A percentile compares a stretch with the other conserved stretches of the same genome.
Evolutionary conservation across 768 basidiomycete genomes (phyloP).

Genomic region (Tulasnella sp.): DNA sequence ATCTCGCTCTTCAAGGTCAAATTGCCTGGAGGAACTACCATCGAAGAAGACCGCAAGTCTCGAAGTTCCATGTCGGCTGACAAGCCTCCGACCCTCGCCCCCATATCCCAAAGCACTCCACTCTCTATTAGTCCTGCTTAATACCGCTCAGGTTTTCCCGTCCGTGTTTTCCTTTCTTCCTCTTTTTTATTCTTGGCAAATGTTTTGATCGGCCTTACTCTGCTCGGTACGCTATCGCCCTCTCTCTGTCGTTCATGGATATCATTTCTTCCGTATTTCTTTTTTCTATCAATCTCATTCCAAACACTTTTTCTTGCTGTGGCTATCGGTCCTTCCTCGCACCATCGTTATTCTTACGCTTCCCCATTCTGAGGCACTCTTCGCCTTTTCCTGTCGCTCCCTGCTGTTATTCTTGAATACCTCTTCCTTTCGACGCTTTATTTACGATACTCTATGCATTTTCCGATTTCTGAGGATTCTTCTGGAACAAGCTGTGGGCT

Average conservation of each 20-base stretch:
- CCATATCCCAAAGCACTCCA: not conserved
- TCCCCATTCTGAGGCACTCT: not conserved
- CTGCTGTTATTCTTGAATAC: not conserved
- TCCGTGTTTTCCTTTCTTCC: not conserved
- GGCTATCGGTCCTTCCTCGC: not conserved
- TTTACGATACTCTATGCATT: not conserved
- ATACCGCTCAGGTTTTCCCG: not conserved
- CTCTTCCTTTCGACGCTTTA: not conserved
- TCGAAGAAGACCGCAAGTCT: not conserved
- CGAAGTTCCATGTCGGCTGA: not conserved
- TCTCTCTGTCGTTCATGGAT: not conserved
- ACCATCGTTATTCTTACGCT: not conserved
- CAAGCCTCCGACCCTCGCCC: conserved; percentile 7
- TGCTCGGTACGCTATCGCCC: not conserved
- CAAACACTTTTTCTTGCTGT: not conserved
- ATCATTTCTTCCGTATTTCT: not conserved
- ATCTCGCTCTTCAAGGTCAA: conserved; percentile 13
- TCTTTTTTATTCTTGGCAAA: not conserved
- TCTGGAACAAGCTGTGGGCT: not conserved
- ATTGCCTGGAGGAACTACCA: not conserved
- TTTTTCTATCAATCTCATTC: not conserved
- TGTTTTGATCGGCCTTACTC: not conserved
- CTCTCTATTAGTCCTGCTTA: conserved; percentile 4
- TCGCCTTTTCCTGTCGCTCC: not conserved
- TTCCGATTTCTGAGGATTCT: not conserved